Evolutionary conservation across 176 grass and related monocot genomes (phyloP).

Genomic region (Raddia distichophylla): DNA sequence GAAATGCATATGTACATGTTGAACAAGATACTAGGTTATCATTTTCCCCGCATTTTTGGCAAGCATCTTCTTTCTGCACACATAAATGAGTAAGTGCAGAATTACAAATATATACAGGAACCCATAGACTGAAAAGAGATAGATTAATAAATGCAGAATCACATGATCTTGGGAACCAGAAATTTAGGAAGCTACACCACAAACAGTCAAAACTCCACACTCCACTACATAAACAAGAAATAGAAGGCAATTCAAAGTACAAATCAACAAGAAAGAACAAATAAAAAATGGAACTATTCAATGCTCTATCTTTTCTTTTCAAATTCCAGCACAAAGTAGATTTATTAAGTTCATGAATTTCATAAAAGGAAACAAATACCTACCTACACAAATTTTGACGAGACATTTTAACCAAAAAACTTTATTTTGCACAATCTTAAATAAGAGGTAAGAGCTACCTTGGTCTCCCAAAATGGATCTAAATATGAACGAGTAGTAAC

Average conservation of each 20-base stretch:
- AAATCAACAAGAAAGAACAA: slow-evolving; percentile 13
- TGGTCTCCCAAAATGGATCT: not conserved
- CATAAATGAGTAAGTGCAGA: slow-evolving; percentile 25
- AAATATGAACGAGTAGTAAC: not conserved
- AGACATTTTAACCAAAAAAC: not conserved
- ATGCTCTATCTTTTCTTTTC: not conserved
- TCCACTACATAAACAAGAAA: slow-evolving; percentile 7
- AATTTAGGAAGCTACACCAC: slow-evolving; percentile 3
- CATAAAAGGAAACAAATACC: not conserved
- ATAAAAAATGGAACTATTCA: not conserved
- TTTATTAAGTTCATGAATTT: not conserved
- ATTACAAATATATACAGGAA: slow-evolving; percentile 36
- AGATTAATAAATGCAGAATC: slow-evolving; percentile 13
- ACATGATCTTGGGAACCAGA: slow-evolving; percentile 5
- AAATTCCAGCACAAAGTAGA: not conserved
- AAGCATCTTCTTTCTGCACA: slow-evolving; percentile 92
- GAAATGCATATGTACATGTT: slow-evolving; percentile 93
- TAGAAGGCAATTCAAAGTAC: not conserved
- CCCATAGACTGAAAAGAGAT: slow-evolving; percentile 18
- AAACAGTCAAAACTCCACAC: slow-evolving; percentile 14
- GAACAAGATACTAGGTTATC: slow-evolving; percentile 82
- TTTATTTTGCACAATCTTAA: not conserved
- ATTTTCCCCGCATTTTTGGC: slow-evolving; percentile 70
- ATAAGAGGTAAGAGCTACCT: not conserved
- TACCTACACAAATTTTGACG: slow-evolving; percentile 1